Conservation (phyloP, 345 rosid genomes). For the Salix koriyanagi region DNA sequence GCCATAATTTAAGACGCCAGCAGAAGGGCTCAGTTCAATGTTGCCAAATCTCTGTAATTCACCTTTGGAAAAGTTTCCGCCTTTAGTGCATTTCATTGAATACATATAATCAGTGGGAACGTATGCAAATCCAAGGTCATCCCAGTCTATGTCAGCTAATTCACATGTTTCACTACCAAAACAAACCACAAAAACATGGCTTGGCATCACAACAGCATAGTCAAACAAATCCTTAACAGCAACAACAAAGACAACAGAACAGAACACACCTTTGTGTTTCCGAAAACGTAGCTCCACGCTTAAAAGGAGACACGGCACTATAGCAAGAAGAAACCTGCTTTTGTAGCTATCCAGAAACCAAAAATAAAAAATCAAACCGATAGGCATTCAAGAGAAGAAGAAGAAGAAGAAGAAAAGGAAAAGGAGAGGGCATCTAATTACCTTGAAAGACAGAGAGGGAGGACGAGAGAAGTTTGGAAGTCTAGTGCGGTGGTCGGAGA, state of each 20-base stretch:
- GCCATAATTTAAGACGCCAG: conserved; percentile 90
- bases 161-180: conserved; percentile 39
- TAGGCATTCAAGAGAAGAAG: background rate
- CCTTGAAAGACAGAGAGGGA: conserved; percentile 43
- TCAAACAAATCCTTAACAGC: no score
- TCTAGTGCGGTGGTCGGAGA: background rate
- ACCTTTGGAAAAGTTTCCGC: conserved; percentile 60
- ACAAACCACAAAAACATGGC: no score
- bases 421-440: conserved; percentile 3
- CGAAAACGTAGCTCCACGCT: conserved; percentile 33
- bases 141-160: conserved; percentile 79
- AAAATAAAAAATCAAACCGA: background rate
- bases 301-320: conserved; percentile 31
- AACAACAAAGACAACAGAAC: background rate
- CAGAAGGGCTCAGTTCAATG: conserved; percentile 81
- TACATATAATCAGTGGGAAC: conserved; percentile 85
- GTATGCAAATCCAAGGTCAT: conserved; percentile 70
- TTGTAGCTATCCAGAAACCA: conserved; percentile 19
- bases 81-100: conserved; percentile 53
- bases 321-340: conserved; percentile 30
- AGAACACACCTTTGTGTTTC: conserved; percentile 38
- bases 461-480: background rate
- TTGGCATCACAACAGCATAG: no score
- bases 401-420: no score
- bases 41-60: conserved; percentile 74